Base-by-base conservation (phyloP, 1,139 yeast species). In the Ogataea hybrid region DNA sequence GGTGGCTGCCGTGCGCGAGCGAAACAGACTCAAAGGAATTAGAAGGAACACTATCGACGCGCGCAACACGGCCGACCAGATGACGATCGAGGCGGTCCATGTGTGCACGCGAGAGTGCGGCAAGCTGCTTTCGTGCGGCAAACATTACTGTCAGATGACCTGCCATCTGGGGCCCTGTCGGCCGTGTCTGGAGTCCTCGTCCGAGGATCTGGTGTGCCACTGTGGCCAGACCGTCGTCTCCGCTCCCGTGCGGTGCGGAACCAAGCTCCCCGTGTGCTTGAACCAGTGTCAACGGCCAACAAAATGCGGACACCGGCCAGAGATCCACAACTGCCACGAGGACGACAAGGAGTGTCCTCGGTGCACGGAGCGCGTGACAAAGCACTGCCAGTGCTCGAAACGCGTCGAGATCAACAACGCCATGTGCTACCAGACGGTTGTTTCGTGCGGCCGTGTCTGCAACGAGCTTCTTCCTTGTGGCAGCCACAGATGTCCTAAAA, bases 161-260 rank as follows among this genome's bases (percentile, higher is more conserved):
- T 89, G 97, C 56, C 97, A 89, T 60, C 68, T 78, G 11, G 97
- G 97, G 0, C 77, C 86, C 1, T 89, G 97, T 64, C 80, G 81
- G 2, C 84, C 90, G 8, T 89, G 97, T 60, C 62, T 86, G 39
- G 96, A 88, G 55, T 84, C 95, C 5, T 75, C 88, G 10, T 79
- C 81, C 39, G 92, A 86, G 23, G 97, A 89, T 59, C 68, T 87
- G 53, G 73, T 81, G 2, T 89, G 97, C 59, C 75, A 84, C 43
- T 89, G 97, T 68, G 96, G 97, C 1, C 72, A 75, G 46, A 89
- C 97, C 0, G 71, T 83, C 3, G 69, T 88, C 8, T 75, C 75
- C 39, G 96, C 96, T 0, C 97, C 97, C 0, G 89, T 88, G 9
- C 71, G 96, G 51, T 89, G 97, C 66, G 97, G 97, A 10, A 79